These are phyloP conservation scores for Populus tremula DNA, from an alignment of 345 rosid species.

Conservation along the genomic window DNA sequence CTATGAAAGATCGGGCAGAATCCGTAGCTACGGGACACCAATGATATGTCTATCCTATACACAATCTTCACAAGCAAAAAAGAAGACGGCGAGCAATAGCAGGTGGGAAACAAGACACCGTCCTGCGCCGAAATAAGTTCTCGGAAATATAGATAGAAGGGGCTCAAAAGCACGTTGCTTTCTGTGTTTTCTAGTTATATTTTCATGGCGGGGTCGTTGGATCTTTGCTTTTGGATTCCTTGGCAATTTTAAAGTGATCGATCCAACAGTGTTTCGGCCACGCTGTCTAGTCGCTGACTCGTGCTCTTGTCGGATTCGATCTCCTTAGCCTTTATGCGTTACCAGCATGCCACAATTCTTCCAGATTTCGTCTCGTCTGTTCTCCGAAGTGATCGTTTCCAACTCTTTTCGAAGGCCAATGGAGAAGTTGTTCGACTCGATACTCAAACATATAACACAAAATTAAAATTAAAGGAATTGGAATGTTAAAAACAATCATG, in stretches of 20 bases:
- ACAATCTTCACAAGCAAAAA: background rate
- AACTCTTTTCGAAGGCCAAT: too few species aligned
- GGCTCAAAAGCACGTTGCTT: background rate
- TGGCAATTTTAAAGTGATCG: background rate
- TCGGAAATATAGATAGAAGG: background rate
- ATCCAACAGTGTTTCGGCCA: background rate
- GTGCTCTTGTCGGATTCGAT: background rate
- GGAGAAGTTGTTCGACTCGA: too few species aligned
- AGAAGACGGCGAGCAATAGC: too few species aligned
- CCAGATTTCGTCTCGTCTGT: background rate
- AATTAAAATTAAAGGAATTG: too few species aligned
- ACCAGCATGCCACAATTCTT: background rate
- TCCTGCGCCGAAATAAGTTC: background rate
- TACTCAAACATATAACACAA: too few species aligned
- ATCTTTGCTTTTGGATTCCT: background rate
- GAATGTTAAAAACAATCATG: too few species aligned
- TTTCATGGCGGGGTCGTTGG: background rate
- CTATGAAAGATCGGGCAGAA: background rate
- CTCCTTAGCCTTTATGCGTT: background rate
- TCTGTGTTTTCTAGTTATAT: background rate
- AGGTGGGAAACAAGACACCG: background rate
- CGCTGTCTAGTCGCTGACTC: background rate
- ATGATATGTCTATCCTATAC: background rate
- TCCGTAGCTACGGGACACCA: background rate
- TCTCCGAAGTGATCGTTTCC: background rate